Evolutionary conservation across 345 rosid species (phyloP).

Genomic region (Eucalyptus curtisii): DNA sequence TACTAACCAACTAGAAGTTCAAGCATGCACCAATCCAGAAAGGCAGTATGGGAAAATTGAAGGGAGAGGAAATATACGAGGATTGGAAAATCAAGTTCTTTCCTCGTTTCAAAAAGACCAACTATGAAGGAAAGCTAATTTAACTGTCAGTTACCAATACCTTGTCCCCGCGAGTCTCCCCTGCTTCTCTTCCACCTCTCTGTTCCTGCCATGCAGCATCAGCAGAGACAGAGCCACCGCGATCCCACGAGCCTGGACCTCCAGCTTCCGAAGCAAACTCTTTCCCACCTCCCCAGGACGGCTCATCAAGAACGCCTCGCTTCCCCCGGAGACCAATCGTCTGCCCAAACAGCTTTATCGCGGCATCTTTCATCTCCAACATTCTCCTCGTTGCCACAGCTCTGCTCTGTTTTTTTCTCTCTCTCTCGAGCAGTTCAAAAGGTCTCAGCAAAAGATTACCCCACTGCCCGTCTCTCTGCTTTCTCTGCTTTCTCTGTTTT

Average conservation of each 20-base stretch:
- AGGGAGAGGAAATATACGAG: neutral
- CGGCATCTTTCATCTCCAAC: constrained; percentile 14
- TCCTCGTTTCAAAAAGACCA: neutral
- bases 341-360: constrained; percentile 44
- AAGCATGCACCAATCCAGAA: neutral
- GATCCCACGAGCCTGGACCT: neutral
- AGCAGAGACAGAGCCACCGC: neutral
- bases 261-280: neutral
- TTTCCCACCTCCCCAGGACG: neutral
- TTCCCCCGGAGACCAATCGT: constrained; percentile 9
- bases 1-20: neutral
- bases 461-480: neutral
- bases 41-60: neutral
- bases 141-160: neutral
- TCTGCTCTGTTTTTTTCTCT: neutral
- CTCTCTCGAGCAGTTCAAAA: neutral
- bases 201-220: neutral
- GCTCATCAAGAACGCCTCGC: neutral
- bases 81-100: neutral
- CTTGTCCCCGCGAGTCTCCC: neutral
- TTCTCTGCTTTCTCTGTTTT: neutral
- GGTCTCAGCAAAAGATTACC: neutral
- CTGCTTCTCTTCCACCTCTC: neutral
- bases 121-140: neutral
- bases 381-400: neutral